Conservation (phyloP, 2,329 filamentous ascomycete species). For the Metarhizium album region DNA sequence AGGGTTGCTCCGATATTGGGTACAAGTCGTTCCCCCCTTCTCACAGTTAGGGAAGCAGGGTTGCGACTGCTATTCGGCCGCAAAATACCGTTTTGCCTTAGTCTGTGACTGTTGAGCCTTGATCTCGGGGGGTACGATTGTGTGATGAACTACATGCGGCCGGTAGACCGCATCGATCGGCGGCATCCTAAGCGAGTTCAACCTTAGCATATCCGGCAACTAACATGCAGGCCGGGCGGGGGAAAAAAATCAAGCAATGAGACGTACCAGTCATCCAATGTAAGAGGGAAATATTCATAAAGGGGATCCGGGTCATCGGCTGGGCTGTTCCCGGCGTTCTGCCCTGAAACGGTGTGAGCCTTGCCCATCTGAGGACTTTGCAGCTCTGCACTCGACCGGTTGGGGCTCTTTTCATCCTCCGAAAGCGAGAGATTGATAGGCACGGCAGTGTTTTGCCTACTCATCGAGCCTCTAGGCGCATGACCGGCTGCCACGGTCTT, state of each 20-base stretch:
- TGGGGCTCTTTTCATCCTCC: constrained; percentile 49
- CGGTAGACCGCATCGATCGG: constrained; percentile 84
- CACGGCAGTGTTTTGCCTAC: constrained; percentile 19
- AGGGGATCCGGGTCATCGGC: constrained; percentile 71
- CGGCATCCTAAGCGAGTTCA: constrained; percentile 48
- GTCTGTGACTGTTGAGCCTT: constrained; percentile 57
- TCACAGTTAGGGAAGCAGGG: neutral
- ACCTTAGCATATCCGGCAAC: neutral
- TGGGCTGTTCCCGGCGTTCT: constrained; percentile 44
- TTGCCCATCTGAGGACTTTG: constrained; percentile 41
- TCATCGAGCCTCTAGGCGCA: constrained; percentile 12
- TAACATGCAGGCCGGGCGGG: neutral
- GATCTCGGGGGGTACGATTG: constrained; percentile 56
- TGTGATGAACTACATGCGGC: constrained; percentile 90
- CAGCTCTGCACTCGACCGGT: constrained; percentile 37
- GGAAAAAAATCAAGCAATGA: neutral
- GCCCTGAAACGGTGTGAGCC: constrained; percentile 21
- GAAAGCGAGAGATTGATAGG: constrained; percentile 46
- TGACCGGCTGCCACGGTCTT: constrained; percentile 14
- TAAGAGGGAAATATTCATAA: constrained; percentile 92
- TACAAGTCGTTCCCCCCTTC: neutral
- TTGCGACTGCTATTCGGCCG: constrained; percentile 40
- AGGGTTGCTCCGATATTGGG: neutral
- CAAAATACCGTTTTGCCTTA: constrained; percentile 63
- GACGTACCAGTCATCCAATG: constrained; percentile 70